A percentile compares a stretch with the other conserved stretches of the same genome.
Conservation (phyloP, 2,329 filamentous ascomycete genomes). For the Knufia fluminis region DNA sequence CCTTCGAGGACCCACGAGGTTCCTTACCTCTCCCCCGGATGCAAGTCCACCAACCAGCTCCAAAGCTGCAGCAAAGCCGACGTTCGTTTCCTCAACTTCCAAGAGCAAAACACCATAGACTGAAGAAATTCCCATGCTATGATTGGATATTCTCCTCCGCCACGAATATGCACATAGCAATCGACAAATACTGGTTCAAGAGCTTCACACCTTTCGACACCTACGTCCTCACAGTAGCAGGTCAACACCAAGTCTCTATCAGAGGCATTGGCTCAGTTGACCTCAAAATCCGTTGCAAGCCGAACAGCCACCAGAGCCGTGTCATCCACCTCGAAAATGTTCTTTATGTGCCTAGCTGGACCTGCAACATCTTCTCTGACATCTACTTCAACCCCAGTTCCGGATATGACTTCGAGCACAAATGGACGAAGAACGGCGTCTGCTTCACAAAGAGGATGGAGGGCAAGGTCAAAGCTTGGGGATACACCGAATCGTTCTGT, state of each 20-base stretch:
- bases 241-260: conserved; percentile 21
- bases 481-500: conserved; percentile 23
- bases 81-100: background rate
- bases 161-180: conserved; percentile 28
- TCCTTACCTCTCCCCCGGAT: background rate
- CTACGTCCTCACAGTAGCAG: conserved; percentile 22
- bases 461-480: conserved; percentile 18
- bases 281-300: conserved; percentile 23
- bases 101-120: background rate
- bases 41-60: background rate
- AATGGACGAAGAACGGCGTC: conserved; percentile 20
- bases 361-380: conserved; percentile 27
- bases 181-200: conserved; percentile 27
- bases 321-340: conserved; percentile 27
- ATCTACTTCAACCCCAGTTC: conserved; percentile 13
- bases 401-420: conserved; percentile 17
- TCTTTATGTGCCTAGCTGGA: conserved; percentile 28
- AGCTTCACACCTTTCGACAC: conserved; percentile 25
- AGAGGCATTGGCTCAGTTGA: conserved; percentile 29
- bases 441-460: conserved; percentile 17
- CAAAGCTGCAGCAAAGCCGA: background rate
- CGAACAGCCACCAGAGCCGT: conserved; percentile 19
- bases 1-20: background rate
- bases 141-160: conserved; percentile 24
- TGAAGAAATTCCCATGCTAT: conserved; percentile 13